These are phyloP conservation scores for Opeltia flavorubescens DNA, from an alignment of 495 filamentous ascomycete species.

Conservation along the genomic window DNA sequence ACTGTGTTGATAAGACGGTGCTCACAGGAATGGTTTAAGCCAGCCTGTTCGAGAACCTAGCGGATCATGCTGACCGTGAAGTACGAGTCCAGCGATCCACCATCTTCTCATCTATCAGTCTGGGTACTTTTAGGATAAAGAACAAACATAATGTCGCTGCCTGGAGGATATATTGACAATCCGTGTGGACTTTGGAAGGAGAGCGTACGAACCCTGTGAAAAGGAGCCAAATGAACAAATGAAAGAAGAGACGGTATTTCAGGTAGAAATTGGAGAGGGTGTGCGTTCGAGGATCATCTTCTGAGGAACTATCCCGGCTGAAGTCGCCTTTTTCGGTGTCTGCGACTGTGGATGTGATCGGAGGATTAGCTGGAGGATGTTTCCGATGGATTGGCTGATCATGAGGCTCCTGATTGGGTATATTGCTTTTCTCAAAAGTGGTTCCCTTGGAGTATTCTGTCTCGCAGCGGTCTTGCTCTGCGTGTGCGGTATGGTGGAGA, in stretches of 20 bases:
- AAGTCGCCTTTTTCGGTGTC: slow-evolving; percentile 28
- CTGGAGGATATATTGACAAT: not conserved
- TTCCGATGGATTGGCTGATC: slow-evolving; percentile 22
- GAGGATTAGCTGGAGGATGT: slow-evolving; percentile 20
- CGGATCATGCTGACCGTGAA: slow-evolving; percentile 50
- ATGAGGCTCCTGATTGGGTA: slow-evolving; percentile 27
- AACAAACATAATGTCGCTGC: not conserved
- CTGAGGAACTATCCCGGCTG: slow-evolving; percentile 15
- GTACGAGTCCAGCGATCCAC: slow-evolving; percentile 74
- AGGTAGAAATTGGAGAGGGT: slow-evolving; percentile 21
- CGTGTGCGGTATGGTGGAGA: slow-evolving; percentile 32
- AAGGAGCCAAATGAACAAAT: slow-evolving; percentile 37
- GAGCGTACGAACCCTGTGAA: slow-evolving; percentile 39
- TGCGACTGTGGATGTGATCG: slow-evolving; percentile 13
- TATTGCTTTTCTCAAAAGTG: slow-evolving; percentile 28
- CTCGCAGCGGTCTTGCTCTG: slow-evolving; percentile 33
- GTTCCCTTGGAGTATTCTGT: slow-evolving; percentile 32
- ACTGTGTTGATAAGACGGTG: not conserved
- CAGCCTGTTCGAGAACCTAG: slow-evolving; percentile 37
- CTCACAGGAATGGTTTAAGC: slow-evolving; percentile 62
- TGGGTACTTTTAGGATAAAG: not conserved
- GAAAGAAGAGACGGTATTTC: slow-evolving; percentile 28
- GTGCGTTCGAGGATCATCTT: slow-evolving; percentile 20
- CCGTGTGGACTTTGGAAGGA: not conserved
- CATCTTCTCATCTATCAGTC: slow-evolving; percentile 36